phyloP scores from a whole-genome alignment of 2,329 filamentous ascomycete genomes.

The Aurifilum marmelostoma region DNA sequence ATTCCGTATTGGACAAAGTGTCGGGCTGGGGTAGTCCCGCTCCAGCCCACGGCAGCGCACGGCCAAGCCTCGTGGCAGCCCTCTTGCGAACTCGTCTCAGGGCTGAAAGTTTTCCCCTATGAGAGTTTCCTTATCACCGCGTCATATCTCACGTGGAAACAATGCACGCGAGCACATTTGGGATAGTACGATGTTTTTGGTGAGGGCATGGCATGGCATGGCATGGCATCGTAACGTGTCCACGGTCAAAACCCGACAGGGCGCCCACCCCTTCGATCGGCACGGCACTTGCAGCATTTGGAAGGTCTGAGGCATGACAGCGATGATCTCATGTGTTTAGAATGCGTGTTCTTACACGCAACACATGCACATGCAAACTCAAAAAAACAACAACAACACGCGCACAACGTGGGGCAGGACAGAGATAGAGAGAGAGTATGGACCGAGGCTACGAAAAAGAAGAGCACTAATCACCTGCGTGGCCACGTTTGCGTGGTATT shows the following conservation, averaged over 20 bases:
- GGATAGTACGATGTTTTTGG: background rate
- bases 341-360: background rate
- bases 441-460: background rate
- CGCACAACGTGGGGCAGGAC: background rate
- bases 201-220: background rate
- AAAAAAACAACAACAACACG: background rate
- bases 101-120: background rate
- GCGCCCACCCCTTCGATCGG: background rate
- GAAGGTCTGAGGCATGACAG: slow-evolving; percentile 3
- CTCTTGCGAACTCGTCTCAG: background rate
- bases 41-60: background rate
- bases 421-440: background rate
- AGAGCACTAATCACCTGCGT: too few relatives aligned
- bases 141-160: slow-evolving; percentile 1
- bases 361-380: background rate
- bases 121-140: background rate
- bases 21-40: background rate
- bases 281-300: slow-evolving; percentile 8
- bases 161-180: background rate
- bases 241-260: background rate
- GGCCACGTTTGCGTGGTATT: background rate
- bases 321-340: background rate
- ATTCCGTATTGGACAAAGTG: slow-evolving; percentile 4
- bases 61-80: slow-evolving; percentile 2
- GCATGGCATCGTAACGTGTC: background rate